A percentile compares a stretch with the other conserved stretches of the same genome.
These are phyloP conservation scores for Areca catechu DNA, from an alignment of 176 grass and related monocot species.

Conservation along the genomic window DNA sequence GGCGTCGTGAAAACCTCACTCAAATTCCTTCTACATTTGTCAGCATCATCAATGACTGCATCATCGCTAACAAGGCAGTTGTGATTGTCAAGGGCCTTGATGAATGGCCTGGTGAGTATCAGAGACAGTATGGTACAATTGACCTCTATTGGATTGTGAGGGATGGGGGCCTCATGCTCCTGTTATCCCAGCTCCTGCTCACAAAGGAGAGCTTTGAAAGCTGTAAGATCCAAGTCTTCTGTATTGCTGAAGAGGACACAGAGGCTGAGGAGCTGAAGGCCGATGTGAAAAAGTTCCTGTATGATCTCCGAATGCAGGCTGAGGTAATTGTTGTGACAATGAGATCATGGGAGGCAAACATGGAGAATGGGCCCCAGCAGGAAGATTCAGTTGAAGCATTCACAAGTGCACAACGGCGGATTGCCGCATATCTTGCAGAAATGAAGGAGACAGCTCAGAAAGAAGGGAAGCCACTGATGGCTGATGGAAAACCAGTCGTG, in stretches of 20 bases:
- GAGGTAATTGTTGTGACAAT: slow-evolving; percentile 92
- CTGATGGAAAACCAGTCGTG: slow-evolving; percentile 60
- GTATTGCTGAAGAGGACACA: slow-evolving; percentile 76
- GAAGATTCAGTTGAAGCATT: slow-evolving; percentile 82
- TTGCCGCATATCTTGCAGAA: slow-evolving; percentile 55
- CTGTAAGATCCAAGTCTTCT: not conserved
- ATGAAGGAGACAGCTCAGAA: slow-evolving; percentile 61
- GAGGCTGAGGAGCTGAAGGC: slow-evolving; percentile 93
- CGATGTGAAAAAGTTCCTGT: slow-evolving; percentile 94
- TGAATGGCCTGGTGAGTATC: not conserved
- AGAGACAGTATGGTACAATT: not conserved
- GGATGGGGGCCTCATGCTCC: not conserved
- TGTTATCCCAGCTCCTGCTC: not conserved
- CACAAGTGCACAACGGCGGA: slow-evolving; percentile 62
- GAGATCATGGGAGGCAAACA: slow-evolving; percentile 65
- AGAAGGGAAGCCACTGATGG: slow-evolving; percentile 51
- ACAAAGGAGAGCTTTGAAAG: not conserved
- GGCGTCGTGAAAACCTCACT: not conserved
- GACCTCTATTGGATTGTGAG: not conserved
- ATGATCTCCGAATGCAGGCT: slow-evolving; percentile 94
- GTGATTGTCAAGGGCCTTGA: not conserved
- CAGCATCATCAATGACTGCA: not conserved
- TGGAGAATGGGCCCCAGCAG: slow-evolving; percentile 43
- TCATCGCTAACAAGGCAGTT: not conserved
- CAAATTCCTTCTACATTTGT: not conserved